Conservation (phyloP, 768 basidiomycete genomes). For the Lentinus tigrinus region DNA sequence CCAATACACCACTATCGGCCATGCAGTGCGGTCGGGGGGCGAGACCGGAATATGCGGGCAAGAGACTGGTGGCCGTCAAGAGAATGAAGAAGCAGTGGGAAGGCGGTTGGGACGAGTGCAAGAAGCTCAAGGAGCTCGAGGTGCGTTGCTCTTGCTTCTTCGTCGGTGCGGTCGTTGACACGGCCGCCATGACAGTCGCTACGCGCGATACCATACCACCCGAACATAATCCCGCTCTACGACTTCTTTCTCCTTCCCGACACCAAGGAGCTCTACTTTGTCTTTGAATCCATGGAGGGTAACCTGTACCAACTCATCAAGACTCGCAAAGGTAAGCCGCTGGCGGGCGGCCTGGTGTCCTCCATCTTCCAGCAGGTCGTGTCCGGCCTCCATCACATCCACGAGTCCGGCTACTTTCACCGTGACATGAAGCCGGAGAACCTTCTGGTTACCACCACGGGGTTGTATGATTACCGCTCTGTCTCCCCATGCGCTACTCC, state of each 20-base stretch:
- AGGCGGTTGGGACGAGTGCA: slow-evolving; percentile 98
- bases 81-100: slow-evolving; percentile 98
- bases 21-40: slow-evolving; percentile 96
- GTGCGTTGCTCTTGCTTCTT: slow-evolving; percentile 43
- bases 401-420: slow-evolving; percentile 92
- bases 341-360: slow-evolving; percentile 95
- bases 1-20: slow-evolving; percentile 85
- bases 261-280: slow-evolving; percentile 96
- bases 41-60: slow-evolving; percentile 91
- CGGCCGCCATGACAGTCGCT: slow-evolving; percentile 63
- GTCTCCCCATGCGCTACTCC: slow-evolving; percentile 68
- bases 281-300: slow-evolving; percentile 99
- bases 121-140: slow-evolving; percentile 92
- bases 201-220: slow-evolving; percentile 90
- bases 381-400: slow-evolving; percentile 89
- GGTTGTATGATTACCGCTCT: slow-evolving; percentile 86
- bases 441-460: slow-evolving; percentile 95
- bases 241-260: slow-evolving; percentile 98
- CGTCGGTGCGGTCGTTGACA: slow-evolving; percentile 9
- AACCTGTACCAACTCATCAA: slow-evolving; percentile 99
- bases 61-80: slow-evolving; percentile 94
- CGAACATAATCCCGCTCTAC: slow-evolving; percentile 97
- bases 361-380: slow-evolving; percentile 94
- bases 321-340: slow-evolving; percentile 88
- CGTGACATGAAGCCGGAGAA: slow-evolving; percentile 99